phyloP scores from a whole-genome alignment of 2,329 filamentous ascomycete genomes.

The Pseudogymnoascus sp. region DNA sequence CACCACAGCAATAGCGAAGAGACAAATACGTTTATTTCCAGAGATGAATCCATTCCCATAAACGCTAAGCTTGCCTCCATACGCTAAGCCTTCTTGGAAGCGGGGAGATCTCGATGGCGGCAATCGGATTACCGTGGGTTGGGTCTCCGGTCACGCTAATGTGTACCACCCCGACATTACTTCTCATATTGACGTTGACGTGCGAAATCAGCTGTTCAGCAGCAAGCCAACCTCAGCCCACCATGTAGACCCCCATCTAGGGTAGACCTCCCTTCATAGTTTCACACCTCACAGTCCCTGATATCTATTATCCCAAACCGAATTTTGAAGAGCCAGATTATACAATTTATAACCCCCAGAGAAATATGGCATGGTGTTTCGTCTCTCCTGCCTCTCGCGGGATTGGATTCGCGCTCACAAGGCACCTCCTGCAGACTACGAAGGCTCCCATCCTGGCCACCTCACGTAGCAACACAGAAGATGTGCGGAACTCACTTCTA shows the following conservation, averaged over 20 bases:
- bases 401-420: conserved; percentile 54
- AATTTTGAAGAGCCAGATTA: not conserved
- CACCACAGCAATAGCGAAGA: not conserved
- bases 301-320: not conserved
- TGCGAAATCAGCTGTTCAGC: not conserved
- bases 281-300: not conserved
- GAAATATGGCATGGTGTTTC: conserved; percentile 31
- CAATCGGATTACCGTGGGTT: not conserved
- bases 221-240: not conserved
- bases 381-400: conserved; percentile 55
- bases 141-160: not conserved
- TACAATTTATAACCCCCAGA: not conserved
- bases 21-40: not conserved
- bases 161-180: not conserved
- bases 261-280: not conserved
- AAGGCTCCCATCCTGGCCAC: conserved; percentile 54
- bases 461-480: conserved; percentile 45
- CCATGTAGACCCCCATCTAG: not conserved
- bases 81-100: not conserved
- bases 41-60: not conserved
- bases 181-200: not conserved
- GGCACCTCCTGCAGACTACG: conserved; percentile 50
- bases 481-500: conserved; percentile 43
- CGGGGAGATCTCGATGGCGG: not conserved
- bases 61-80: not conserved